Percentiles rank a stretch among this genome's conserved stretches.
phyloP scores from a whole-genome alignment of 306 rosid species.

The Malus fusca region DNA sequence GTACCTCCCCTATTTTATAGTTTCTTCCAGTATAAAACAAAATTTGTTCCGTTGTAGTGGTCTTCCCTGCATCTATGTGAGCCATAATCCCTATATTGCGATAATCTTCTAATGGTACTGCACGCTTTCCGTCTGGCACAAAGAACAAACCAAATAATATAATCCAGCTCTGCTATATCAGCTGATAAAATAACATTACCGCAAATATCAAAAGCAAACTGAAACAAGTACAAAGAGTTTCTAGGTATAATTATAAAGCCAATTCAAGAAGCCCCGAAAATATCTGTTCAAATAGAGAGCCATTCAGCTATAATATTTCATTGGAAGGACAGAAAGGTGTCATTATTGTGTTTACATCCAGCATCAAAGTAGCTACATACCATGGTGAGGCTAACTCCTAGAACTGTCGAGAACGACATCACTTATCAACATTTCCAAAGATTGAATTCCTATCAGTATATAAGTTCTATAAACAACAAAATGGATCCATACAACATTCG shows the following conservation, averaged over 20 bases:
- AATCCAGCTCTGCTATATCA: not conserved
- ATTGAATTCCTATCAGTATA: not conserved
- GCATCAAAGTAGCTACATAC: not conserved
- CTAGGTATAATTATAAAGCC: not conserved
- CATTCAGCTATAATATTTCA: not conserved
- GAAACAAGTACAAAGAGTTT: not conserved
- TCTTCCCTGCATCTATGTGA: slow-evolving; percentile 95
- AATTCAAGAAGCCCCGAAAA: not conserved
- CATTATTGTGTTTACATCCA: not conserved
- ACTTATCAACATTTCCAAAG: not conserved
- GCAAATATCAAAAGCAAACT: not conserved
- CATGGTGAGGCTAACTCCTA: not conserved
- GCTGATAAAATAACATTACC: not conserved
- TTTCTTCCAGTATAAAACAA: slow-evolving; percentile 88
- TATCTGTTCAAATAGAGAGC: not conserved
- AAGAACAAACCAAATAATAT: slow-evolving; percentile 10
- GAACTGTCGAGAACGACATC: not conserved
- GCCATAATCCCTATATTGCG: slow-evolving; percentile 98
- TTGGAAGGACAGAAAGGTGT: not conserved
- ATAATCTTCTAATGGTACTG: slow-evolving; percentile 63
- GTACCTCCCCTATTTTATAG: slow-evolving; percentile 97
- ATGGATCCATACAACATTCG: not conserved
- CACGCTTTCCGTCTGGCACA: slow-evolving; percentile 43
- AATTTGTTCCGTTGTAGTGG: slow-evolving; percentile 81
- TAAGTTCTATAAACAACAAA: not conserved